Evolutionary conservation across 306 rosid species (phyloP).

Genomic region (Cicer pinnatifidum): DNA sequence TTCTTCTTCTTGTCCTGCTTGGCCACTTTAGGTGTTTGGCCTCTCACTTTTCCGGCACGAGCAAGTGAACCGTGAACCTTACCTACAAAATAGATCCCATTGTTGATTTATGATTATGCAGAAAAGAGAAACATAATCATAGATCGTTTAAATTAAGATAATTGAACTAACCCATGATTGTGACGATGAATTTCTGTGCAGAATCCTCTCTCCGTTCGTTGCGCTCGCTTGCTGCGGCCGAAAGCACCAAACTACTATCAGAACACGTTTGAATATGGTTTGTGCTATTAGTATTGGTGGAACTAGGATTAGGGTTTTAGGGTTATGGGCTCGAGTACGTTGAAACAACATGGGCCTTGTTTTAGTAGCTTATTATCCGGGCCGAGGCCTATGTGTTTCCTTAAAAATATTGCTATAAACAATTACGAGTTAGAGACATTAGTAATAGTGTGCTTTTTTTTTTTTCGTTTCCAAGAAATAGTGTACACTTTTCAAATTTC

Average conservation of each 20-base stretch:
- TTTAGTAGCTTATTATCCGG: not conserved
- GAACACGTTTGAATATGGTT: not conserved
- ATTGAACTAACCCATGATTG: slow-evolving; percentile 31
- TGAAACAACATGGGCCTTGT: slow-evolving; percentile 22
- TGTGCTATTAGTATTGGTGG: slow-evolving; percentile 20
- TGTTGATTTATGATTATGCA: not conserved
- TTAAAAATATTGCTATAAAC: no score
- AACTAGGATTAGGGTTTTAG: slow-evolving; percentile 19
- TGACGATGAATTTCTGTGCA: slow-evolving; percentile 22
- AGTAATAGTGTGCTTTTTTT: no score
- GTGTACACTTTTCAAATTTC: no score
- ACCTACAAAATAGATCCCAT: not conserved
- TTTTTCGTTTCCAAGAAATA: no score
- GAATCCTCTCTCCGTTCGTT: not conserved
- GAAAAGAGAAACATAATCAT: not conserved
- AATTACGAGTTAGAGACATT: no score
- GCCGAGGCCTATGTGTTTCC: not conserved
- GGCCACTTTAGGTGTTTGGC: slow-evolving; percentile 52
- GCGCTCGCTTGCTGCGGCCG: slow-evolving; percentile 33
- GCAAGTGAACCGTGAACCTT: slow-evolving; percentile 55
- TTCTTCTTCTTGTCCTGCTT: slow-evolving; percentile 55
- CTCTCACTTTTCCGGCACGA: slow-evolving; percentile 53
- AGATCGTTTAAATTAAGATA: not conserved
- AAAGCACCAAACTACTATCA: not conserved
- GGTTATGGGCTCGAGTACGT: not conserved